Conservation (phyloP, 225 moss, liverwort and hornwort species). For the Pseudoscleropodium purum region DNA sequence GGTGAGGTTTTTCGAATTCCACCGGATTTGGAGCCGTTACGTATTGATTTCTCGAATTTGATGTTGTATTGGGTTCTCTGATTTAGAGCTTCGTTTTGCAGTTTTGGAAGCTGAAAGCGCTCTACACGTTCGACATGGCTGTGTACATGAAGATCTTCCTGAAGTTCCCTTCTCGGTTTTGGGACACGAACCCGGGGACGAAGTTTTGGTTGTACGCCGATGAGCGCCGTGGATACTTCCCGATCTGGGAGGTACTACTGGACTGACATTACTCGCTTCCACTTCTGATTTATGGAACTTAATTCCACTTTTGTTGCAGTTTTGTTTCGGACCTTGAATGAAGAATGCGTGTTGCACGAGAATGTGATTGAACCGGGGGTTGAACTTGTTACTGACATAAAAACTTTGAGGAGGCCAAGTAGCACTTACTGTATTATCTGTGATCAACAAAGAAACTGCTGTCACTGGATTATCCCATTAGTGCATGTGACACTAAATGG, state of each 20-base stretch:
- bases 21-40: neutral
- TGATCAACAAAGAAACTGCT: neutral
- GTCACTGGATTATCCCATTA: neutral
- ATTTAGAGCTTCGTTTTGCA: neutral
- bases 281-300: neutral
- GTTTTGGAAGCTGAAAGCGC: slow-evolving; percentile 48
- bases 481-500: neutral
- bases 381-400: neutral
- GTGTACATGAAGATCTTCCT: slow-evolving; percentile 73
- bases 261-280: too few relatives aligned
- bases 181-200: slow-evolving; percentile 51
- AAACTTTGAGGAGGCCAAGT: neutral
- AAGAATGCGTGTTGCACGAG: neutral
- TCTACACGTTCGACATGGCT: slow-evolving; percentile 72
- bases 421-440: neutral
- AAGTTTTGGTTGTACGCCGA: slow-evolving; percentile 74
- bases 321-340: neutral
- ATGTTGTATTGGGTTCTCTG: neutral
- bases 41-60: neutral
- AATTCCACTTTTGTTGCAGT: neutral
- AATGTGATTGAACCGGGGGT: neutral
- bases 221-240: slow-evolving; percentile 62
- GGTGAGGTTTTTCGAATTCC: neutral
- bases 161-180: slow-evolving; percentile 59
- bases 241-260: slow-evolving; percentile 67